Conservation (phyloP, 306 rosid genomes). For the Pyrus communis region DNA sequence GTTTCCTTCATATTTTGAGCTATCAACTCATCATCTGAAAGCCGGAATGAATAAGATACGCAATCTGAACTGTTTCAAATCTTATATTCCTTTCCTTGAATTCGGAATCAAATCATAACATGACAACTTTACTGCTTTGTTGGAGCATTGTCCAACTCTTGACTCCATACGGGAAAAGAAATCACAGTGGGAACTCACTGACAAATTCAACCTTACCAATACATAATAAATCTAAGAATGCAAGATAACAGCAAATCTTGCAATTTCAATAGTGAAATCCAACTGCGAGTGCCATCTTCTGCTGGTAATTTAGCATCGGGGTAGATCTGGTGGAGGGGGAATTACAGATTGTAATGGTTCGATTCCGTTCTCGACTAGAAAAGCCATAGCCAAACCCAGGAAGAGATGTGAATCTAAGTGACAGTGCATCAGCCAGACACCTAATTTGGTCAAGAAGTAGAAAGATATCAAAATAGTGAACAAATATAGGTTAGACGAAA, state of each 20-base stretch:
- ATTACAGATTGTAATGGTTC: conserved; percentile 66
- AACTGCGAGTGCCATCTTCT: conserved; percentile 14
- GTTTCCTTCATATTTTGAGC: neutral
- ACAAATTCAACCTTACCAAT: conserved; percentile 6
- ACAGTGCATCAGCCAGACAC: conserved; percentile 90
- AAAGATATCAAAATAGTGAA: conserved; percentile 1
- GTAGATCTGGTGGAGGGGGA: conserved; percentile 92
- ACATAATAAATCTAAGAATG: neutral
- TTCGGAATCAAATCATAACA: conserved; percentile 15
- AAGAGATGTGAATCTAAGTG: conserved; percentile 72
- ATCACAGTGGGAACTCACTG: neutral
- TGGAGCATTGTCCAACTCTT: conserved; percentile 22
- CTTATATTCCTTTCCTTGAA: conserved; percentile 16
- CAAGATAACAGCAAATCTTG: conserved; percentile 16
- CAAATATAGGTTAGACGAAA: neutral
- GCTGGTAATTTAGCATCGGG: conserved; percentile 50
- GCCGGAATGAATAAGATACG: conserved; percentile 12
- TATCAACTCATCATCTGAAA: conserved; percentile 1
- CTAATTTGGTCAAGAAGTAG: conserved; percentile 29
- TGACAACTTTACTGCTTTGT: conserved; percentile 11
- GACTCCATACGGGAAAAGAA: conserved; percentile 4
- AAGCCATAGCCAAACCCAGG: conserved; percentile 74
- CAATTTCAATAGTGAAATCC: conserved; percentile 11
- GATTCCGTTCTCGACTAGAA: conserved; percentile 78
- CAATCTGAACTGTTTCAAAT: neutral